Percentiles rank a stretch among this genome's conserved stretches.
These are phyloP conservation scores for Kewa caespitosa DNA, from an alignment of 179 eudicot species.

Conservation along the genomic window DNA sequence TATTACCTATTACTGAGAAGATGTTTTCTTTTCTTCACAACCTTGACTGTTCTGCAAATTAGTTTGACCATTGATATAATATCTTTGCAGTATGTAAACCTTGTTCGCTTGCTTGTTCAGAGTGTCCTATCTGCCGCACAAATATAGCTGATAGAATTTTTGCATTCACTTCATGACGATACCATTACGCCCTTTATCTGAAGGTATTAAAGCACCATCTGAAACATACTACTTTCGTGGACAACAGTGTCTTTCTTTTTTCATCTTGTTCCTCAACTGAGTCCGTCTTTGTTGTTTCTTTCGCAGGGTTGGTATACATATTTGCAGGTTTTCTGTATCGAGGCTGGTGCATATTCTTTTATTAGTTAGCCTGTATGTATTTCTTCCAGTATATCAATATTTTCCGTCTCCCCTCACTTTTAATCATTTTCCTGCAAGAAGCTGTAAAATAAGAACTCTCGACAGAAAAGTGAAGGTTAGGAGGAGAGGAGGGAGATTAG, in stretches of 20 bases:
- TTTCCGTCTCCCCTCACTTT: conserved; percentile 18
- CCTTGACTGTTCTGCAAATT: background rate
- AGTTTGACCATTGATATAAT: conserved; percentile 14
- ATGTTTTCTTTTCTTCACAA: background rate
- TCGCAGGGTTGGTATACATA: conserved; percentile 27
- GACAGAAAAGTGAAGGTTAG: conserved; percentile 22
- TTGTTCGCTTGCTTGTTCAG: conserved; percentile 94
- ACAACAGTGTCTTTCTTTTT: background rate
- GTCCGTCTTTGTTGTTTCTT: background rate
- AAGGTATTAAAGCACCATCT: conserved; percentile 25
- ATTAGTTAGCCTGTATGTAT: conserved; percentile 51
- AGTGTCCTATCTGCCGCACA: conserved; percentile 94
- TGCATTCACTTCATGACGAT: conserved; percentile 71
- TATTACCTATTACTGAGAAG: background rate
- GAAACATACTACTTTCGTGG: background rate
- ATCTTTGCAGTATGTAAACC: conserved; percentile 87
- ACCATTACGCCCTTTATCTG: conserved; percentile 23
- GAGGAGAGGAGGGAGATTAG: background rate
- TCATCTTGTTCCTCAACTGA: background rate
- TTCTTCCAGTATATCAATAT: conserved; percentile 36
- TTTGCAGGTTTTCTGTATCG: conserved; percentile 22
- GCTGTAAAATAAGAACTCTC: conserved; percentile 40
- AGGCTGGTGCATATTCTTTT: conserved; percentile 50
- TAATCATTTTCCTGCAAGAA: conserved; percentile 19
- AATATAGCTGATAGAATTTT: conserved; percentile 85